These are phyloP conservation scores for Samsoniella hepiali DNA, from an alignment of 2,329 filamentous ascomycete species.

Conservation along the genomic window DNA sequence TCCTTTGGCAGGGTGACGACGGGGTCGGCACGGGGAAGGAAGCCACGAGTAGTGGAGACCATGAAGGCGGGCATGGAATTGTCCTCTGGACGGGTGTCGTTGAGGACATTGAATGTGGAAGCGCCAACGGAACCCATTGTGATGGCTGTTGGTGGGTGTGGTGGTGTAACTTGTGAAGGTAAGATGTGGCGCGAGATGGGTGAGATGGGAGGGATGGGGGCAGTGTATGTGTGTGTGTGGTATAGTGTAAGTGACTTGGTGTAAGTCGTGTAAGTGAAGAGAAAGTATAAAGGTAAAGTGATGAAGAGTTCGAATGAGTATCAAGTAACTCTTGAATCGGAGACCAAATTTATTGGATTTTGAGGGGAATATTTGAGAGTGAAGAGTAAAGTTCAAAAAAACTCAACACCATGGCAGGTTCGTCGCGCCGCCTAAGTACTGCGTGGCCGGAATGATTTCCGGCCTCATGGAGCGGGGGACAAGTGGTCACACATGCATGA, in stretches of 20 bases:
- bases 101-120: conserved; percentile 56
- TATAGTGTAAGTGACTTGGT: conserved; percentile 14
- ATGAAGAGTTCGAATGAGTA: background rate
- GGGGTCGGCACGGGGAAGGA: conserved; percentile 66
- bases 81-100: conserved; percentile 61
- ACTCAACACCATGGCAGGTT: conserved; percentile 23
- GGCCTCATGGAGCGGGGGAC: conserved; percentile 36
- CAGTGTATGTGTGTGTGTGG: conserved; percentile 11
- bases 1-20: conserved; percentile 63
- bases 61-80: conserved; percentile 69
- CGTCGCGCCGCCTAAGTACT: conserved; percentile 43
- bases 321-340: background rate
- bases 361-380: conserved; percentile 16
- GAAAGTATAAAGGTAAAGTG: background rate
- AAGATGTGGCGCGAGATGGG: conserved; percentile 15
- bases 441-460: conserved; percentile 48
- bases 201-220: background rate
- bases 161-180: conserved; percentile 14
- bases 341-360: conserved; percentile 3
- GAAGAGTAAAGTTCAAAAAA: conserved; percentile 18
- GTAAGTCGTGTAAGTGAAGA: conserved; percentile 17
- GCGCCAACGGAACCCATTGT: conserved; percentile 42
- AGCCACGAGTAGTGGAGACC: conserved; percentile 72
- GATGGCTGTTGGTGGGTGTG: conserved; percentile 18
- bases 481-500: conserved; percentile 13